phyloP scores from a whole-genome alignment of 805 yeast species.

The Isabelozyma rhagii region DNA sequence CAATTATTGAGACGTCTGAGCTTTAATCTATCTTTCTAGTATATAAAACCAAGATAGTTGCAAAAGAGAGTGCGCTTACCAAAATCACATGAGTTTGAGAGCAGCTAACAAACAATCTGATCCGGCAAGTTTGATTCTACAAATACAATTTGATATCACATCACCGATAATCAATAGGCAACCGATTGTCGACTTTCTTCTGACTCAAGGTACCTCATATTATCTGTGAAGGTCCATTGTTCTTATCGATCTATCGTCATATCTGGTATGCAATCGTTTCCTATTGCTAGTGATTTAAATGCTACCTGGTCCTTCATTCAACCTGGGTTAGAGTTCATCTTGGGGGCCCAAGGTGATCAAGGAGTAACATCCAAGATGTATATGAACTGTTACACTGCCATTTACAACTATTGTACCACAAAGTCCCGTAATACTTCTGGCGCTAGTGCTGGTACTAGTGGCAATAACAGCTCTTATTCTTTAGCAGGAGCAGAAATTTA shows the following conservation, averaged over 20 bases:
- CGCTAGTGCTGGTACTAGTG: constrained; percentile 5
- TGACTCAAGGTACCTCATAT: neutral
- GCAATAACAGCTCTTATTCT: constrained; percentile 32
- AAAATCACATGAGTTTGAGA: neutral
- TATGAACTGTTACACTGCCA: constrained; percentile 88
- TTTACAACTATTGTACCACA: constrained; percentile 88
- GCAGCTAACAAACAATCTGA: neutral
- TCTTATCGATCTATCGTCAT: neutral
- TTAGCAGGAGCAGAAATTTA: constrained; percentile 91
- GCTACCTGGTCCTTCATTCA: constrained; percentile 79
- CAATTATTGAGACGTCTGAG: too few relatives aligned
- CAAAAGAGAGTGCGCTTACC: neutral
- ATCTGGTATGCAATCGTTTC: constrained; percentile 23
- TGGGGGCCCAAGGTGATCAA: constrained; percentile 66
- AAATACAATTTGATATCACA: too few relatives aligned
- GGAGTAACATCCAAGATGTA: constrained; percentile 69
- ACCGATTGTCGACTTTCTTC: too few relatives aligned
- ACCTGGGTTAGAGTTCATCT: constrained; percentile 67
- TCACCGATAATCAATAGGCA: neutral
- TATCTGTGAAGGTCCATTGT: neutral
- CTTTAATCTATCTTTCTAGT: too few relatives aligned
- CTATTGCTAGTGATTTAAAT: constrained; percentile 57
- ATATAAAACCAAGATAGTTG: neutral
- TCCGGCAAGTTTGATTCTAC: neutral
- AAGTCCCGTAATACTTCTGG: constrained; percentile 54